phyloP scores from a whole-genome alignment of 768 basidiomycete species.

The Termitomyces sp. region DNA sequence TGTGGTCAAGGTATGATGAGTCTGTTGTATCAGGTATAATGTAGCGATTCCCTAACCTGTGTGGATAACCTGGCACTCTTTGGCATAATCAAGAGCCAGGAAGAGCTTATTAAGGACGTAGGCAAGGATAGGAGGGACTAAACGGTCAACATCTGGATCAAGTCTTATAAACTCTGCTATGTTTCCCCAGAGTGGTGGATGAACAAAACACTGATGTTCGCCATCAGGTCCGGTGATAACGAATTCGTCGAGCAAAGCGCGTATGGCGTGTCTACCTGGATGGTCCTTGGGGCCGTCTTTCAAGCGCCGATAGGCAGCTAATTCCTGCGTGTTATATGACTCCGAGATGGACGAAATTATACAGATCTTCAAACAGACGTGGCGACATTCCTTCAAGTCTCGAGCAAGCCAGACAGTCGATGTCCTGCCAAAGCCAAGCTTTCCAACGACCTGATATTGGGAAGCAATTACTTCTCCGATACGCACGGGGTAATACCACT shows the following conservation, averaged over 20 bases:
- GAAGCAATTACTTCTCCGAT: constrained; percentile 24
- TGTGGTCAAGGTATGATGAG: background rate
- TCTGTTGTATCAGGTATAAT: background rate
- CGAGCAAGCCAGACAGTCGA: background rate
- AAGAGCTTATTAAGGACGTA: background rate
- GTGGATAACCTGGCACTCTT: background rate
- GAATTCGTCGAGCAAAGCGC: background rate
- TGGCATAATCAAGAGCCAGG: background rate
- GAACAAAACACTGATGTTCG: background rate
- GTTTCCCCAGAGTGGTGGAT: background rate
- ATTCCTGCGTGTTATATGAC: background rate
- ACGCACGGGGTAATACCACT: constrained; percentile 23
- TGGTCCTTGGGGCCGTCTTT: background rate
- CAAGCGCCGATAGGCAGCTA: background rate
- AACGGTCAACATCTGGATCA: background rate
- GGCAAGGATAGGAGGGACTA: background rate
- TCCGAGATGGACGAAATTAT: background rate
- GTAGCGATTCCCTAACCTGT: background rate
- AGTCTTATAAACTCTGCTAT: background rate
- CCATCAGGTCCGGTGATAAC: background rate
- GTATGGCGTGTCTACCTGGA: background rate
- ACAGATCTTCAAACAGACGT: background rate
- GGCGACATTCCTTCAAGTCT: background rate
- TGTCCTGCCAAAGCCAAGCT: constrained; percentile 23
- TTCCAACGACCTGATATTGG: constrained; percentile 25